phyloP scores from a whole-genome alignment of 2,329 filamentous ascomycete genomes.

The Exophiala spinifera region DNA sequence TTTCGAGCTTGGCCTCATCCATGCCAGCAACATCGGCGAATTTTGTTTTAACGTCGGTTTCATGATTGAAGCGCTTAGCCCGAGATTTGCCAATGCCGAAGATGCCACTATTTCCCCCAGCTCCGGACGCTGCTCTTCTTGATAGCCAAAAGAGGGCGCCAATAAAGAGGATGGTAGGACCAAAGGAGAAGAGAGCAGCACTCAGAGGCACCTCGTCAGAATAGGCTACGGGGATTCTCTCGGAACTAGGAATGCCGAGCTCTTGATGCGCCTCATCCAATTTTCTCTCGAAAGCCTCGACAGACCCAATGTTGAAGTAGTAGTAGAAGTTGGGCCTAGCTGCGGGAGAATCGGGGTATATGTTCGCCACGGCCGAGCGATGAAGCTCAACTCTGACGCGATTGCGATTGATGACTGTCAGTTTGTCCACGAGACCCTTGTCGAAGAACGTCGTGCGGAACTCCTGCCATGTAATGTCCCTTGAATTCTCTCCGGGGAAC shows the following conservation, averaged over 20 bases:
- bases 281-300: slow-evolving; percentile 86
- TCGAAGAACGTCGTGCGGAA: slow-evolving; percentile 90
- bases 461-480: slow-evolving; percentile 97
- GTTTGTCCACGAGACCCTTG: slow-evolving; percentile 91
- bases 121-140: slow-evolving; percentile 67
- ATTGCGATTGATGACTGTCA: slow-evolving; percentile 74
- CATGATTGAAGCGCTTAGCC: slow-evolving; percentile 96
- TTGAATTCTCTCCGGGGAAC: slow-evolving; percentile 61
- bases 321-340: slow-evolving; percentile 71
- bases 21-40: slow-evolving; percentile 95
- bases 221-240: slow-evolving; percentile 92
- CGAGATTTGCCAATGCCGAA: slow-evolving; percentile 96
- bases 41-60: slow-evolving; percentile 93
- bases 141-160: slow-evolving; percentile 78
- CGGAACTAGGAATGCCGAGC: slow-evolving; percentile 77
- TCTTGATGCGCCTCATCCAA: slow-evolving; percentile 86
- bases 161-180: slow-evolving; percentile 81
- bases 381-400: slow-evolving; percentile 78
- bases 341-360: slow-evolving; percentile 74
- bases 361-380: slow-evolving; percentile 65
- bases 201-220: slow-evolving; percentile 69
- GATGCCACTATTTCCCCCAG: slow-evolving; percentile 68
- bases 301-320: slow-evolving; percentile 92
- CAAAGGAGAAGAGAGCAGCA: slow-evolving; percentile 74
- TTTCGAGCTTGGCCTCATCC: slow-evolving; percentile 96